phyloP scores from a whole-genome alignment of 768 basidiomycete genomes.

The Chalciporus chontae region DNA sequence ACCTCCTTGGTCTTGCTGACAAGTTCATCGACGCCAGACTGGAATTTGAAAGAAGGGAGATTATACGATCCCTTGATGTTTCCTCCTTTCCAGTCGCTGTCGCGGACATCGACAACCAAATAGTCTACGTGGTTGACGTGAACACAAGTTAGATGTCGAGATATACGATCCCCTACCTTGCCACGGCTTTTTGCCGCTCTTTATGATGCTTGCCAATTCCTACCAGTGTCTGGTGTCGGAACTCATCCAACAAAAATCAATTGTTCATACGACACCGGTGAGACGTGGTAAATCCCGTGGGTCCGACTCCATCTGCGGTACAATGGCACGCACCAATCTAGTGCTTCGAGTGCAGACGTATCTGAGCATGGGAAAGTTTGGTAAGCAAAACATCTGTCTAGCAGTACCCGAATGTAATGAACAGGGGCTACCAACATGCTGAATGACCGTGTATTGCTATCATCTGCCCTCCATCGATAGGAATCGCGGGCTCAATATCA shows the following conservation, averaged over 20 bases:
- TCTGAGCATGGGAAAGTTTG: not conserved
- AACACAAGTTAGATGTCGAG: not conserved
- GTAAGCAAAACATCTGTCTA: not conserved
- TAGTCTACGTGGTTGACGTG: conserved; percentile 43
- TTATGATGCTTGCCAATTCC: conserved; percentile 71
- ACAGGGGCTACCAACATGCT: too few species aligned
- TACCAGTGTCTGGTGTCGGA: conserved; percentile 27
- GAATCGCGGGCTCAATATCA: too few species aligned
- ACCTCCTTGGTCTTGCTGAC: conserved; percentile 59
- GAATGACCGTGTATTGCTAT: too few species aligned
- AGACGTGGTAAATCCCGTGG: not conserved
- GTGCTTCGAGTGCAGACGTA: too few species aligned
- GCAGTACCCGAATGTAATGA: too few species aligned
- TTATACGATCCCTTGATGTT: conserved; percentile 68
- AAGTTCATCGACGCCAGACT: conserved; percentile 52
- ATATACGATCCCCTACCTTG: conserved; percentile 29
- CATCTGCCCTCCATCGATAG: too few species aligned
- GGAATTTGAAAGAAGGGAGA: conserved; percentile 59
- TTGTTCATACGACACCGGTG: not conserved
- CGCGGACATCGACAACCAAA: conserved; percentile 80
- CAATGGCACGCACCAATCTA: too few species aligned
- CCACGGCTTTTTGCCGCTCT: conserved; percentile 52
- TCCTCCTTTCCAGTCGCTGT: conserved; percentile 75
- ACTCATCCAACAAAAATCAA: not conserved
- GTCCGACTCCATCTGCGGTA: not conserved